phyloP scores from a whole-genome alignment of 345 rosid species.

The Tarenaya hassleriana region DNA sequence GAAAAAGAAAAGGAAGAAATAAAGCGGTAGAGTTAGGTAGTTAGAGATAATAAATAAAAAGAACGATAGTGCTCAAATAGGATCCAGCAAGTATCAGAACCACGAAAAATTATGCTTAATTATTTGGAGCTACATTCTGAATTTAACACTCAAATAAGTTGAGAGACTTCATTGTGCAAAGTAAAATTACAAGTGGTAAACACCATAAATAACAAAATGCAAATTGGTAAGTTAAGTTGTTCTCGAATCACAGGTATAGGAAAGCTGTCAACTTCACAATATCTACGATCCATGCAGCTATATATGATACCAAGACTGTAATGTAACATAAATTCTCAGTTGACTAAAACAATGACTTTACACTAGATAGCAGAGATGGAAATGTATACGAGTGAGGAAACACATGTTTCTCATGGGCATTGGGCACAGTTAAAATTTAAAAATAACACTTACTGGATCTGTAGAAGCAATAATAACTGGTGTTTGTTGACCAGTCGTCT shows the following conservation, averaged over 20 bases:
- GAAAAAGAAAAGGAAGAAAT: not conserved
- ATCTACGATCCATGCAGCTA: not conserved
- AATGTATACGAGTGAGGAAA: too few species aligned
- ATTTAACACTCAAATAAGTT: not conserved
- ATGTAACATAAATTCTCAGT: not conserved
- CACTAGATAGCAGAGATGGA: conserved; percentile 6
- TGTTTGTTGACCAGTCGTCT: conserved; percentile 53
- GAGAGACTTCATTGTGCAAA: conserved; percentile 5
- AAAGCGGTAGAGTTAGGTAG: conserved; percentile 2
- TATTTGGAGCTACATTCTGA: not conserved
- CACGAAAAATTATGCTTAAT: too few species aligned
- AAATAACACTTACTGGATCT: conserved; percentile 44
- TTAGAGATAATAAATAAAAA: not conserved
- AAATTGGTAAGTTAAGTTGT: not conserved
- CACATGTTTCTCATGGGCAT: not conserved
- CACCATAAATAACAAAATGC: conserved; percentile 4
- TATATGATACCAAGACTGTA: not conserved
- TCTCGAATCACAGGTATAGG: not conserved
- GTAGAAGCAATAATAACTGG: conserved; percentile 38
- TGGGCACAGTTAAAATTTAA: too few species aligned
- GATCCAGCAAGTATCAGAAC: too few species aligned
- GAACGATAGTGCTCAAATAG: too few species aligned
- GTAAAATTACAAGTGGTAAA: not conserved
- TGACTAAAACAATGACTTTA: conserved; percentile 5
- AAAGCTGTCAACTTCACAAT: not conserved